These are phyloP conservation scores for Blastobotrys arbuscula DNA, from an alignment of 1,139 yeast species.

Conservation along the genomic window DNA sequence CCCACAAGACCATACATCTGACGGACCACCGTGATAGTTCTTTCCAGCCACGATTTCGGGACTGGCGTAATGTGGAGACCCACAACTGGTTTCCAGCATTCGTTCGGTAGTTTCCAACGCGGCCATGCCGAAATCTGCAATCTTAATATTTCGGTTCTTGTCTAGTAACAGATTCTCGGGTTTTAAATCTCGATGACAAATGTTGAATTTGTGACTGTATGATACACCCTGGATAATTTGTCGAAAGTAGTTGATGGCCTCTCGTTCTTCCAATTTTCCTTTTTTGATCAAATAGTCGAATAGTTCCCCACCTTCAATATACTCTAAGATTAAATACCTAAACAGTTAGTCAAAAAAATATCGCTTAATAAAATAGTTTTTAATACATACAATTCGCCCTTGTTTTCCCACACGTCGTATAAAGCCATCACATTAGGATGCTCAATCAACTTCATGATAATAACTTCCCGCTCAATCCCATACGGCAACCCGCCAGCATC, in stretches of 20 bases:
- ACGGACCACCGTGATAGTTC: constrained; percentile 92
- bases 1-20: constrained; percentile 99
- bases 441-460: constrained; percentile 81
- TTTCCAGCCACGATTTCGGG: constrained; percentile 96
- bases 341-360: too few relatives aligned
- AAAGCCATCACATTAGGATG: constrained; percentile 95
- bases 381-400: constrained; percentile 58
- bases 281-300: constrained; percentile 85
- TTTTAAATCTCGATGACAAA: constrained; percentile 86
- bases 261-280: constrained; percentile 82
- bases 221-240: constrained; percentile 90
- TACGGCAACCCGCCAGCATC: constrained; percentile 59
- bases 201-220: constrained; percentile 90
- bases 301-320: constrained; percentile 95
- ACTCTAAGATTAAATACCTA: constrained; percentile 76
- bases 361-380: too few relatives aligned
- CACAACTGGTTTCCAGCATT: constrained; percentile 90
- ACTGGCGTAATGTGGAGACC: constrained; percentile 97
- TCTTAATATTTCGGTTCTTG: constrained; percentile 80
- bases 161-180: constrained; percentile 91
- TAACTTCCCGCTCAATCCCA: constrained; percentile 95
- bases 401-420: constrained; percentile 98
- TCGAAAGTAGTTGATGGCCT: constrained; percentile 84
- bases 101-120: constrained; percentile 85
- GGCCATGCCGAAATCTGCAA: constrained; percentile 99